phyloP scores from a whole-genome alignment of 2,329 filamentous ascomycete species.

The Botryosphaeria dothidea region DNA sequence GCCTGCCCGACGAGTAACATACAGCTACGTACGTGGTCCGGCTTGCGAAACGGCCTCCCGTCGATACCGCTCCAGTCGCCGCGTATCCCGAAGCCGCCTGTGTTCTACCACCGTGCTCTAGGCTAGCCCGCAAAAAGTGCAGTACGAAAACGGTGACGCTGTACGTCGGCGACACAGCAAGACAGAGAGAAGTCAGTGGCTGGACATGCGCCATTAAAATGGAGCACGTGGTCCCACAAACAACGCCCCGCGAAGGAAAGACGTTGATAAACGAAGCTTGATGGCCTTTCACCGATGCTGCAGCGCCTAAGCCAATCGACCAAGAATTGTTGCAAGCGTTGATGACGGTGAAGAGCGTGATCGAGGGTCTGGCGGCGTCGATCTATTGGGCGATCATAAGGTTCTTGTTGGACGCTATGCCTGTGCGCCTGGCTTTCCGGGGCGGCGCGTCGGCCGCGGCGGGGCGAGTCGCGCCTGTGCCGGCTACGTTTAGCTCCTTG shows the following conservation, averaged over 20 bases:
- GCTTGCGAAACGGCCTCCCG: background rate
- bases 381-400: slow-evolving; percentile 13
- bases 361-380: background rate
- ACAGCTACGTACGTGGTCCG: background rate
- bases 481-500: background rate
- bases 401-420: slow-evolving; percentile 7
- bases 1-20: background rate
- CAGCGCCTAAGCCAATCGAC: background rate
- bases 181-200: background rate
- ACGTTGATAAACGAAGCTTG: background rate
- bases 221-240: slow-evolving; percentile 2
- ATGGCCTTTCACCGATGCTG: background rate
- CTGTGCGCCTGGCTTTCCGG: background rate
- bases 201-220: background rate
- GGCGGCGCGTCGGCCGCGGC: background rate
- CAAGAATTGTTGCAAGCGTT: background rate
- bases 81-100: too few relatives aligned
- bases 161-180: background rate
- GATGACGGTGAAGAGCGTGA: background rate
- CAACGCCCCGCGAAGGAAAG: background rate
- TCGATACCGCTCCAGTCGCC: background rate
- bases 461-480: background rate
- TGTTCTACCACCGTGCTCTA: background rate
- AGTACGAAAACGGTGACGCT: slow-evolving; percentile 1
- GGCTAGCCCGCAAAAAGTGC: background rate